Evolutionary conservation across 441 rosid genomes (phyloP).

Genomic region (Pelargonium citronellum): DNA sequence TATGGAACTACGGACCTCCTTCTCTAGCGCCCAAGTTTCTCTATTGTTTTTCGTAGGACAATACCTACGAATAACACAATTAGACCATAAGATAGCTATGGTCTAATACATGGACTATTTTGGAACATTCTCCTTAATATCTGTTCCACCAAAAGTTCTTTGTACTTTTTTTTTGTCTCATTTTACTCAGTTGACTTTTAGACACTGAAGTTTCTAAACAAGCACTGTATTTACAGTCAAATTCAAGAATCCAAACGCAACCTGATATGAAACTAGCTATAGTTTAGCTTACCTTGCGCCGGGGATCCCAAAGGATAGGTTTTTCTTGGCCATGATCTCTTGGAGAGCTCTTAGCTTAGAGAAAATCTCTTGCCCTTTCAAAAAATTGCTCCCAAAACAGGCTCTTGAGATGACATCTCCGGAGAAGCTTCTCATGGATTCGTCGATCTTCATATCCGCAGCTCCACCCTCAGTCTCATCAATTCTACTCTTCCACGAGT

Average conservation of each 20-base stretch:
- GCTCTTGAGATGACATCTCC: constrained; percentile 54
- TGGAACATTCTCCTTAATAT: too few relatives aligned
- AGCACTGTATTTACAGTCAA: too few relatives aligned
- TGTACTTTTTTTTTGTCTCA: too few relatives aligned
- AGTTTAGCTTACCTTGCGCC: constrained; percentile 30
- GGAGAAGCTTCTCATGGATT: constrained; percentile 39
- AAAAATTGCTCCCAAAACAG: constrained; percentile 45
- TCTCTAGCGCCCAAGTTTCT: constrained; percentile 40
- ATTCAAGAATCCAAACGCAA: neutral
- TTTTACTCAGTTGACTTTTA: too few relatives aligned
- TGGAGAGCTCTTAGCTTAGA: constrained; percentile 36
- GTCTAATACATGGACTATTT: too few relatives aligned
- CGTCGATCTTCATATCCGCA: constrained; percentile 36
- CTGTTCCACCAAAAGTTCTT: too few relatives aligned
- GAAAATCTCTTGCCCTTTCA: constrained; percentile 42
- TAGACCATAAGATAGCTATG: neutral
- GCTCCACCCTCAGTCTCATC: constrained; percentile 27
- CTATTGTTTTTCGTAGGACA: constrained; percentile 37
- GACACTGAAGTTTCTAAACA: too few relatives aligned
- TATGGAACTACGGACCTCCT: constrained; percentile 31
- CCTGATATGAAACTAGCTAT: neutral
- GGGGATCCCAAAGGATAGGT: constrained; percentile 35
- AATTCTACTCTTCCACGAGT: constrained; percentile 37
- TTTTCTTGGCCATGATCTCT: constrained; percentile 36
- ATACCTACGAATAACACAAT: neutral